Base-by-base conservation (phyloP, 805 yeast species). In the Debaryomyces maramus region DNA sequence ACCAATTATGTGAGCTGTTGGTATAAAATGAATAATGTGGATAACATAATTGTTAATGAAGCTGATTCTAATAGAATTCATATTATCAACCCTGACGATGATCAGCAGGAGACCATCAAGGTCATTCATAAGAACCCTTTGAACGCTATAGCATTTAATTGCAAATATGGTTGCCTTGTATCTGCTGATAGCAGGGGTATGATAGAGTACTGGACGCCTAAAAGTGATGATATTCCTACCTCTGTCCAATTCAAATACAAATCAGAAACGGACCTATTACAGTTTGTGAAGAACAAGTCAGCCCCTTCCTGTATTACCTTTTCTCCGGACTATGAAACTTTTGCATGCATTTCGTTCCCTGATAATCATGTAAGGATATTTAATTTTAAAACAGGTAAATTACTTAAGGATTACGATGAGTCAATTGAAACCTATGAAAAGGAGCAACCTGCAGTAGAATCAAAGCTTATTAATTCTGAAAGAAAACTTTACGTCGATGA, bases 211-310 rank as follows among this genome's bases (percentile, higher is more conserved):
- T 58, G 61, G 61, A 28, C 27, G 6, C 47, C 53, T 3, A 36
- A 35, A 3, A 14, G 27, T 14, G 29, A 27, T 41, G 34, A 34
- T 10, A 28, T 39, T 4, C 54, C 50, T 10, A 37, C 6, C 13
- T 37, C 11, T 11, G 40, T 51, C 13, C 21, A 34, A 13, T 73
- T 68, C 50, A 55, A 57, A 26, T 47, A 52, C 44, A 72, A 73
- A 45, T 56, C 70, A 22, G 52, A 60, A 30, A 73, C 78, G 0
- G 68, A 69, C 43, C 46, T 57, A 33, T 50, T 65, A 42, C 64
- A 61, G 13, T 47, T 69, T 33, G 52, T 45, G 15, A 70, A 67
- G 40, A 34, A 44, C 16, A 67, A 67, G 40, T 41, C 61, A 2
- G 32, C 40, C 1, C 58, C 61, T 3, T 28, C 48, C 5, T 23